A percentile compares a stretch with the other conserved stretches of the same genome.
These are phyloP conservation scores for Trichoderma asperellum DNA, from an alignment of 2,329 filamentous ascomycete genomes.

Conservation along the genomic window DNA sequence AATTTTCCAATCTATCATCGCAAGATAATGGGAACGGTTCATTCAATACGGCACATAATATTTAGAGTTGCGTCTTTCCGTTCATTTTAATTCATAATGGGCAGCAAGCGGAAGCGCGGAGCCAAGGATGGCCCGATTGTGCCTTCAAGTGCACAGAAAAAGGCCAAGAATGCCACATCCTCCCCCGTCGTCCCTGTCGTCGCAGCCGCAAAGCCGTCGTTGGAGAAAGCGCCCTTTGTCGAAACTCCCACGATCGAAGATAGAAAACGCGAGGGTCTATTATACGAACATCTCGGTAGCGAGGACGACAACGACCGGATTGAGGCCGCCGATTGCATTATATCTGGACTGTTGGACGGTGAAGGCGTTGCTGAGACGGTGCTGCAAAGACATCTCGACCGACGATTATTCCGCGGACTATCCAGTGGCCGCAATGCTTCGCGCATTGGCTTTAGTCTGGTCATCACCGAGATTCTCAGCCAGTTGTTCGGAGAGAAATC, in stretches of 20 bases:
- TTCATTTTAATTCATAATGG: conserved; percentile 37
- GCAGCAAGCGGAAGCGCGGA: conserved; percentile 43
- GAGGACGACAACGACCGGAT: conserved; percentile 61
- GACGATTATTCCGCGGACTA: conserved; percentile 80
- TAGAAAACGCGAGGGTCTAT: conserved; percentile 59
- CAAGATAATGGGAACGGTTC: conserved; percentile 4
- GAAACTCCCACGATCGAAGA: conserved; percentile 57
- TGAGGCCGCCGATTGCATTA: conserved; percentile 60
- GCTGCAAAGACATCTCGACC: conserved; percentile 62
- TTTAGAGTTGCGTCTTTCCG: conserved; percentile 9
- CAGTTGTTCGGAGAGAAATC: conserved; percentile 65
- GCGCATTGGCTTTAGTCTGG: conserved; percentile 85
- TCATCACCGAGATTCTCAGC: conserved; percentile 77
- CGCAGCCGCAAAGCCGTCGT: conserved; percentile 35
- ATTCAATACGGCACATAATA: conserved; percentile 7
- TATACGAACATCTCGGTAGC: conserved; percentile 66
- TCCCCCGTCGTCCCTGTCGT: conserved; percentile 31
- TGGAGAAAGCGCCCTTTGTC: conserved; percentile 52
- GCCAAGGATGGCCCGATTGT: conserved; percentile 40
- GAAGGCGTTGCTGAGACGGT: conserved; percentile 56
- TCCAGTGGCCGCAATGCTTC: conserved; percentile 90
- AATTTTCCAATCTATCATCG: conserved; percentile 26
- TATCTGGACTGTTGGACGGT: conserved; percentile 58
- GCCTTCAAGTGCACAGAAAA: conserved; percentile 38
- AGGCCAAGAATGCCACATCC: conserved; percentile 39